phyloP scores from a whole-genome alignment of 2,329 filamentous ascomycete species.

The Ascochyta fabae region DNA sequence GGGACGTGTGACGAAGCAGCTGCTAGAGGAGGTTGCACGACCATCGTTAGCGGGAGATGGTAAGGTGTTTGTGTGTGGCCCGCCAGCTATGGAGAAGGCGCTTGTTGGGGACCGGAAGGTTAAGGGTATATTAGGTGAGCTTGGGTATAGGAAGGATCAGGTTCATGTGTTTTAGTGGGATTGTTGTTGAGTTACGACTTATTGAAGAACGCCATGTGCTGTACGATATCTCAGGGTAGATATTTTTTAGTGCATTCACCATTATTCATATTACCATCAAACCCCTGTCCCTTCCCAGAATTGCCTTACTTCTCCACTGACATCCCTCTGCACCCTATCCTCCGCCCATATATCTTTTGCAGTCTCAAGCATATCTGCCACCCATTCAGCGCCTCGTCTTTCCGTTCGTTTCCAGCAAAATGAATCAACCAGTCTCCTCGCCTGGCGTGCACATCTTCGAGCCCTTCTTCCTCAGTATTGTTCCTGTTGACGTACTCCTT shows the following conservation, averaged over 20 bases:
- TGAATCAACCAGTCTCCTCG: constrained; percentile 54
- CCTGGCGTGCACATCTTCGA: constrained; percentile 42
- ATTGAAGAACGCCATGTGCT: no score
- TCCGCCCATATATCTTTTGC: constrained; percentile 34
- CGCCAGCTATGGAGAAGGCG: constrained; percentile 57
- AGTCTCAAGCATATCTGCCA: constrained; percentile 31
- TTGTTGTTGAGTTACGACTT: no score
- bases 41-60: constrained; percentile 42
- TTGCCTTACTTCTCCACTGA: constrained; percentile 31
- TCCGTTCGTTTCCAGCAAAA: constrained; percentile 48
- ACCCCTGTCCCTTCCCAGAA: constrained; percentile 24
- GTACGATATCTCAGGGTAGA: no score
- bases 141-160: constrained; percentile 55
- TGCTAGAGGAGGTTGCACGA: constrained; percentile 59
- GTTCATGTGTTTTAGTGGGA: no score
- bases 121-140: neutral
- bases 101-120: neutral
- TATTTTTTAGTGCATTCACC: no score
- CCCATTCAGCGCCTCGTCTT: constrained; percentile 44
- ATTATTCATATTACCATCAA: no score
- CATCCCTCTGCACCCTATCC: constrained; percentile 31
- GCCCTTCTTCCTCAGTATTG: constrained; percentile 45
- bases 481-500: constrained; percentile 23
- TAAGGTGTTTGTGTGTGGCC: constrained; percentile 74
- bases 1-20: constrained; percentile 64